phyloP scores from a whole-genome alignment of 495 filamentous ascomycete genomes.

The Aspergillus nidulans region DNA sequence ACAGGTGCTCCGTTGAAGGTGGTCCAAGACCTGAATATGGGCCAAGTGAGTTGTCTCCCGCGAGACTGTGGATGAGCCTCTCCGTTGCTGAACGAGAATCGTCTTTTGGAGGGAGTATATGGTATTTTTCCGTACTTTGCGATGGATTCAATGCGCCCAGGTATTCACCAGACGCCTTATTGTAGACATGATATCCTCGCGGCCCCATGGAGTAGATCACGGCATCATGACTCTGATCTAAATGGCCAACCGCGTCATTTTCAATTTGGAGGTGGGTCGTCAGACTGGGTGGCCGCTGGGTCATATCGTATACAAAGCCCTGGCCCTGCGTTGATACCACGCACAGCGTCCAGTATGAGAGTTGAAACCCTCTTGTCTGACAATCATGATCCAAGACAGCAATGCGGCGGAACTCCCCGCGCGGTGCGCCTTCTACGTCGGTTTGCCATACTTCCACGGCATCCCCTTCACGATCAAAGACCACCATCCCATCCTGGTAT shows the following conservation, averaged over 20 bases:
- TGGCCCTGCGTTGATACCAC: slow-evolving; percentile 36
- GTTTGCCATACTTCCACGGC: slow-evolving; percentile 37
- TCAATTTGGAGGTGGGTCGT: slow-evolving; percentile 30
- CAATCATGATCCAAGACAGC: slow-evolving; percentile 33
- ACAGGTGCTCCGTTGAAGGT: slow-evolving; percentile 21
- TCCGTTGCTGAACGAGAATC: slow-evolving; percentile 13
- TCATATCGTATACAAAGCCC: slow-evolving; percentile 42
- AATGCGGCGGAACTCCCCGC: slow-evolving; percentile 36
- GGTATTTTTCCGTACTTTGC: slow-evolving; percentile 25
- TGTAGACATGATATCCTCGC: slow-evolving; percentile 32
- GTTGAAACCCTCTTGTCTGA: slow-evolving; percentile 38
- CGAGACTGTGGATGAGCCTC: slow-evolving; percentile 4
- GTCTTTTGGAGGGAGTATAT: slow-evolving; percentile 25
- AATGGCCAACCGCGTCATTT: slow-evolving; percentile 30
- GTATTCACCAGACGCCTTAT: slow-evolving; percentile 26
- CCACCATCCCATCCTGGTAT: slow-evolving; percentile 40
- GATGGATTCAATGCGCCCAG: slow-evolving; percentile 31
- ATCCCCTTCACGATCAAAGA: slow-evolving; percentile 39
- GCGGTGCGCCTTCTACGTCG: slow-evolving; percentile 25
- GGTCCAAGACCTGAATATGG: slow-evolving; percentile 10
- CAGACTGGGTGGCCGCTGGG: slow-evolving; percentile 28
- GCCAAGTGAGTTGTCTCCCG: slow-evolving; percentile 14
- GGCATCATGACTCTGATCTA: slow-evolving; percentile 33
- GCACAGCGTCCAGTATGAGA: slow-evolving; percentile 37
- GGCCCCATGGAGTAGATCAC: slow-evolving; percentile 39